Conservation (phyloP, 306 rosid species). For the Begonia peltatifolia region DNA sequence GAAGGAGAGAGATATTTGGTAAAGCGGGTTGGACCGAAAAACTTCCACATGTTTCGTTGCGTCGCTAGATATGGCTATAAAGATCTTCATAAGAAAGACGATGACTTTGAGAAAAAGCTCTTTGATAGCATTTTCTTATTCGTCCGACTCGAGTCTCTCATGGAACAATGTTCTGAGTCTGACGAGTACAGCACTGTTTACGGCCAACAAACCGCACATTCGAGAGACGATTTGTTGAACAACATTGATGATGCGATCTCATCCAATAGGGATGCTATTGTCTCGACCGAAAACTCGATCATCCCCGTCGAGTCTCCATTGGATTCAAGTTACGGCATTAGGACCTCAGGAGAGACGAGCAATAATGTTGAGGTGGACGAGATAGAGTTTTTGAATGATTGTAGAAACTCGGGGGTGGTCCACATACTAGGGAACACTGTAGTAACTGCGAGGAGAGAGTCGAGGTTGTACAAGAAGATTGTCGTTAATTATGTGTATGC, state of each 20-base stretch:
- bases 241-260: slow-evolving; percentile 16
- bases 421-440: slow-evolving; percentile 88
- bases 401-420: slow-evolving; percentile 88
- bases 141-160: slow-evolving; percentile 66
- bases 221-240: slow-evolving; percentile 23
- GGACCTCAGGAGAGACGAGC: slow-evolving; percentile 33
- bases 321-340: slow-evolving; percentile 17
- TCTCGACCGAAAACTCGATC: slow-evolving; percentile 57
- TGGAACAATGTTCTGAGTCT: slow-evolving; percentile 86
- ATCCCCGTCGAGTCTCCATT: slow-evolving; percentile 34
- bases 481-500: slow-evolving; percentile 82
- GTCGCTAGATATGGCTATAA: slow-evolving; percentile 86
- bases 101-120: slow-evolving; percentile 74
- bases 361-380: slow-evolving; percentile 52
- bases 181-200: slow-evolving; percentile 47
- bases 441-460: slow-evolving; percentile 60
- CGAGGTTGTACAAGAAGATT: slow-evolving; percentile 54
- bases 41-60: slow-evolving; percentile 80
- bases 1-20: slow-evolving; percentile 86
- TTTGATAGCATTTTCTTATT: slow-evolving; percentile 54
- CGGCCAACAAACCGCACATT: slow-evolving; percentile 31
- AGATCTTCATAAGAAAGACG: slow-evolving; percentile 80
- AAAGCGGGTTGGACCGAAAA: slow-evolving; percentile 76
- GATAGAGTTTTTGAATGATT: slow-evolving; percentile 54
- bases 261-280: slow-evolving; percentile 23